Base-by-base conservation (phyloP, 73 alveolate species). In the Breviolum minutum region DNA sequence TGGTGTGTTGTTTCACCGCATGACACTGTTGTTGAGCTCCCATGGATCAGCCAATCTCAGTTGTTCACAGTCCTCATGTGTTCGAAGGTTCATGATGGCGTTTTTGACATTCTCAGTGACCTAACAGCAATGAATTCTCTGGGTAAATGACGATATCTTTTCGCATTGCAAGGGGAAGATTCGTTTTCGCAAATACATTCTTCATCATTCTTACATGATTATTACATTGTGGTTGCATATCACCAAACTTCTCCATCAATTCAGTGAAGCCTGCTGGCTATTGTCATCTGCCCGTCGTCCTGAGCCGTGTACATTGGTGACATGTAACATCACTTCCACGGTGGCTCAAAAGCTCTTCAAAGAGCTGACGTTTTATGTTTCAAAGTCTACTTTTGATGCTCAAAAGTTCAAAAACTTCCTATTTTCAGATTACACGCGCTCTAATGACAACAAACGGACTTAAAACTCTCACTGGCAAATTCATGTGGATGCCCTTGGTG, bases 231-330 rank as follows among this genome's bases (percentile, higher is more conserved):
- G 12, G 63, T 13, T 29, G 26, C 61, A 77, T n/a, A 0, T 10
- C 29, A 8, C 63, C 62, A 77, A 8, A 24, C 88, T 9, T 30
- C 5, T 22, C 17, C n/a, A 22, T 17, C 77, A 68, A 2, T 14
- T 2, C 17, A 2, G 32, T 73, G n/a, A 27, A 16, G 94, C 85
- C 97, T 92, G 88, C 69, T 79, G 90, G 79, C 90, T 71, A 61
- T 92, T 76, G 90, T 92, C 97, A 24, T 92, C 97, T 16, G 90
- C 27, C 6, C 97, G 89, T 14, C 97, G 97, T 27, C 97, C 97
- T 90, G 94, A 40, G 54, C 54, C 54, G 54, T 0, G 54, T n/a
- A n/a, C 54, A 40, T 40, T 40, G 54, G 54, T 40, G n/a, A n/a
- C n/a, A n/a, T n/a, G n/a, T n/a, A n/a, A n/a, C n/a, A n/a, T n/a